Percentiles rank a stretch among this genome's conserved stretches.
phyloP scores from a whole-genome alignment of 495 filamentous ascomycete genomes.

The Annulohypoxylon moriforme region DNA sequence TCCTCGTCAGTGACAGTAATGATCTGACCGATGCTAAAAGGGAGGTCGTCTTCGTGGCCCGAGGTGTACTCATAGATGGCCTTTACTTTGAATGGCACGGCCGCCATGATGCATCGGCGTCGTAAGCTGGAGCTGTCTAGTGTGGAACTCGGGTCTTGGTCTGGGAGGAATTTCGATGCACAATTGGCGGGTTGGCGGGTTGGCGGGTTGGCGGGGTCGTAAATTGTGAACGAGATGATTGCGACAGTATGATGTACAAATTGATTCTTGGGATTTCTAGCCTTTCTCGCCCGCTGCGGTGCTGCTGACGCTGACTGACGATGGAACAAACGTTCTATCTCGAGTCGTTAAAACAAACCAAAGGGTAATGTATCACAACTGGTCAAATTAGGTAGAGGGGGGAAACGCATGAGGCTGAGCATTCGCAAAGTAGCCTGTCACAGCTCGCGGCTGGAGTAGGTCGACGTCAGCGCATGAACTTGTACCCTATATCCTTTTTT shows the following conservation, averaged over 20 bases:
- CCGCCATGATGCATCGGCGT: slow-evolving; percentile 70
- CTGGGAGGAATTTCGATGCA: slow-evolving; percentile 14
- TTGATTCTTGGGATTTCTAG: slow-evolving; percentile 22
- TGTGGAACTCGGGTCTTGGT: slow-evolving; percentile 17
- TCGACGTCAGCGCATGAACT: slow-evolving; percentile 60
- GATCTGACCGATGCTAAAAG: slow-evolving; percentile 84
- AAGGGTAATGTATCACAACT: slow-evolving; percentile 35
- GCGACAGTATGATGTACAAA: slow-evolving; percentile 40
- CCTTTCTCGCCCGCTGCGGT: neutral
- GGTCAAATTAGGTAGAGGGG: slow-evolving; percentile 41
- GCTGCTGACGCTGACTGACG: neutral
- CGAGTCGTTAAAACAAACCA: slow-evolving; percentile 32
- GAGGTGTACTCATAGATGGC: slow-evolving; percentile 94
- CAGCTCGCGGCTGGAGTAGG: slow-evolving; percentile 46
- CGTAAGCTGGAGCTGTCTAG: slow-evolving; percentile 29
- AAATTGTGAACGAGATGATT: slow-evolving; percentile 28
- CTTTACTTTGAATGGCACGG: slow-evolving; percentile 90
- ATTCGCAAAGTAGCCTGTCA: slow-evolving; percentile 47
- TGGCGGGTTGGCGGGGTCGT: slow-evolving; percentile 38
- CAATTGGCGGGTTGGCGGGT: slow-evolving; percentile 39
- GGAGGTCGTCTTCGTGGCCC: slow-evolving; percentile 91
- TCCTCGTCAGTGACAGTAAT: slow-evolving; percentile 93
- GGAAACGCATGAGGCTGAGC: slow-evolving; percentile 46
- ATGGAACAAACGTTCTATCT: slow-evolving; percentile 13
- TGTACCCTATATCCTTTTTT: slow-evolving; percentile 27